Evolutionary conservation across 805 yeast species (phyloP), one percentile per base, ranked within the genome.

Genomic region (Kluyveromyces nonfermentans): DNA sequence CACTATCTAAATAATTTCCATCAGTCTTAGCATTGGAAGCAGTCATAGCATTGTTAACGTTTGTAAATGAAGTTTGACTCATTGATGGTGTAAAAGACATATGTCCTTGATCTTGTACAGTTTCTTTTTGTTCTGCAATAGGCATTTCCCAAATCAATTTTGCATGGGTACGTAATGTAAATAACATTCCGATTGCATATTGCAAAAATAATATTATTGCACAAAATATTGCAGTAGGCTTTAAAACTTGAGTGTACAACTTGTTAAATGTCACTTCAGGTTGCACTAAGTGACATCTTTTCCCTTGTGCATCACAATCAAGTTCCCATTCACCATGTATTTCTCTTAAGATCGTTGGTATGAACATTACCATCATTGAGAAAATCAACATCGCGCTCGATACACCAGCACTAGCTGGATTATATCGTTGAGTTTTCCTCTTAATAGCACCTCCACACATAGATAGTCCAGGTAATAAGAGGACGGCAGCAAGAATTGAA

Each of bases 391-490:
- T 86, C 2, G 98, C 93, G 0, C 96, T 88, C 5, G 95, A 85
- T 1, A 93, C 98, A 49, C 97, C 96, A 0, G 98, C 97, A 44
- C 95, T 83, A 35, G 90, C 79, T 1, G 98, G 97, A 57, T 93
- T 93, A 62, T 93, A 93, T 47, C 96, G 67, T 62, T 90, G 98
- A 0, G 97, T 90, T 57, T 93, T 93, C 44, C 96, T 69, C 46
- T 80, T 83, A 32, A 89, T 65, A 0, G 98, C 97, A 49, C 98
- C 98, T 16, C 96, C 95, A 64, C 96, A 87, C 98, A 93, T 93
- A 1, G 96, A 86, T 34, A 88, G 68, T 0, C 98, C 98, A 0
- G 98, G 98, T 50, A 93, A 68, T 34, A 93, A 70, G 37, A 93
- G 65, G 1, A 93, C 96, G 46, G 95, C 98, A 33, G 95, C 97